phyloP scores from a whole-genome alignment of 345 rosid species.

The Ricinus communis region DNA sequence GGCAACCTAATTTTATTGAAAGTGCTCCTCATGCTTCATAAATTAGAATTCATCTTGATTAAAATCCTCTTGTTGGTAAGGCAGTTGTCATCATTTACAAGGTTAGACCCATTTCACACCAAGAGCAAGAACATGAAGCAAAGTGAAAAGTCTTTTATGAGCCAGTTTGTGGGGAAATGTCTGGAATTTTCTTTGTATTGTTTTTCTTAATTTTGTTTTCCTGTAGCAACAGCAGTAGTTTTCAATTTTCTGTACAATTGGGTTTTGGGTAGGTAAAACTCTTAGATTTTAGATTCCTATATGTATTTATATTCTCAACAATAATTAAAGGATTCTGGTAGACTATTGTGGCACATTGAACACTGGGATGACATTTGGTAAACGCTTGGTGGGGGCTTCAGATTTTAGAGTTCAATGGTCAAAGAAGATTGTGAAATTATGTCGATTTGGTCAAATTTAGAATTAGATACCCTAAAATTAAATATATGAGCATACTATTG shows the following conservation, averaged over 20 bases:
- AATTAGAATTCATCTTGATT: background rate
- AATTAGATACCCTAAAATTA: background rate
- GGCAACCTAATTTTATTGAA: too few relatives aligned
- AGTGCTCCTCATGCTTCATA: background rate
- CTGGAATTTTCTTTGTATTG: constrained; percentile 1
- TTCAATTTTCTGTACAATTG: background rate
- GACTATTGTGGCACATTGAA: background rate
- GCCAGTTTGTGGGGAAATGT: background rate
- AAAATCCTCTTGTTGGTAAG: too few relatives aligned
- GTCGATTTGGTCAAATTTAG: background rate
- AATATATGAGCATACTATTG: too few relatives aligned
- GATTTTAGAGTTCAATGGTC: background rate
- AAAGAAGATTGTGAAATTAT: background rate
- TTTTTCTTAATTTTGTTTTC: too few relatives aligned
- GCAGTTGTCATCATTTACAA: too few relatives aligned
- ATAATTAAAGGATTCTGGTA: background rate
- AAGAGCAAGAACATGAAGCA: background rate
- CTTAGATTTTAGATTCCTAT: background rate
- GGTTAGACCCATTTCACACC: background rate
- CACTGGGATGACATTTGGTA: background rate
- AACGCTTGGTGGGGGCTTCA: constrained; percentile 9
- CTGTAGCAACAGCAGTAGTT: background rate
- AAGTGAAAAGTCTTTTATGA: background rate
- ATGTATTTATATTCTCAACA: background rate
- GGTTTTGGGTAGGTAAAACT: background rate